Percentiles rank a stretch among this genome's conserved stretches.
phyloP scores from a whole-genome alignment of 164 flowering plant species.

The Brasenia schreberi region DNA sequence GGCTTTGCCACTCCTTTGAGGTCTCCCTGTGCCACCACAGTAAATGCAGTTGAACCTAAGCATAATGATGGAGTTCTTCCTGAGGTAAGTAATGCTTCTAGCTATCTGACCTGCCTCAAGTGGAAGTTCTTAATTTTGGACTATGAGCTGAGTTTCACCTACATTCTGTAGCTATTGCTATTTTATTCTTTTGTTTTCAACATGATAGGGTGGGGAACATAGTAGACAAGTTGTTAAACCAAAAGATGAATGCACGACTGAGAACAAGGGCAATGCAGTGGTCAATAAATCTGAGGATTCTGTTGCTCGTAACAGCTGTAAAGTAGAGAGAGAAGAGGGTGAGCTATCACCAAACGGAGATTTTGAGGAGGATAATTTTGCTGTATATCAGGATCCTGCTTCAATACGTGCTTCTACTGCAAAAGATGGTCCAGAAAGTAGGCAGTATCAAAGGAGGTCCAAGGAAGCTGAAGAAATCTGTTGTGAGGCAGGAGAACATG shows the following conservation, averaged over 20 bases:
- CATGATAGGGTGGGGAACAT: conserved; percentile 11
- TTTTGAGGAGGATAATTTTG: conserved; percentile 68
- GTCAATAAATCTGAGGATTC: conserved; percentile 6
- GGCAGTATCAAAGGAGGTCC: conserved; percentile 26
- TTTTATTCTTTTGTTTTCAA: conserved; percentile 1
- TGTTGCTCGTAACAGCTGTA: conserved; percentile 23
- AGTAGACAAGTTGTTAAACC: conserved; percentile 18
- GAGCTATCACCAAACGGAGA: conserved; percentile 82
- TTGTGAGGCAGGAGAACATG: conserved; percentile 42
- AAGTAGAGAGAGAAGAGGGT: conserved; percentile 87
- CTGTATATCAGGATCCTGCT: conserved; percentile 32
- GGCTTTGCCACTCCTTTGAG: conserved; percentile 23
- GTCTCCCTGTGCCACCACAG: conserved; percentile 20
- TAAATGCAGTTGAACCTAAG: conserved; percentile 24
- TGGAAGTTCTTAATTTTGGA: no score
- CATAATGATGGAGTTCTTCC: conserved; percentile 22
- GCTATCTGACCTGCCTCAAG: no score
- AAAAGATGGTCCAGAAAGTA: conserved; percentile 27
- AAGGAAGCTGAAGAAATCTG: conserved; percentile 24
- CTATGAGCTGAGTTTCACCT: not conserved
- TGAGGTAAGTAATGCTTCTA: conserved; percentile 28
- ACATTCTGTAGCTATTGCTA: not conserved
- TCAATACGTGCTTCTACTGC: conserved; percentile 21
- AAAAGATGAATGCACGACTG: conserved; percentile 24
- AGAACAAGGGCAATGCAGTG: conserved; percentile 6